These are phyloP conservation scores for Torulaspora franciscae DNA, from an alignment of 805 yeast genomes.

Conservation along the genomic window DNA sequence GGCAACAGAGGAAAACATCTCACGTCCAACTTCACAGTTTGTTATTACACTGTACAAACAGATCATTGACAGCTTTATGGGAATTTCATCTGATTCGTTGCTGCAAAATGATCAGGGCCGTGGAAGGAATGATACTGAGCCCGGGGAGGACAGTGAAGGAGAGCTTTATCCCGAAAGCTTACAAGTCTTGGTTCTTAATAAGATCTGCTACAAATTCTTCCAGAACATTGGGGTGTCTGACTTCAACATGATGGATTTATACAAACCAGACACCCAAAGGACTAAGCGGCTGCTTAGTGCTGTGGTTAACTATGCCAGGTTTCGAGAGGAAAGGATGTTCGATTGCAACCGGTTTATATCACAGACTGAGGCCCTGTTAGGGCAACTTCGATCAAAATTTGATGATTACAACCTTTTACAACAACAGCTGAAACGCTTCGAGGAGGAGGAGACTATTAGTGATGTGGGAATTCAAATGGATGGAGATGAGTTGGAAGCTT, in stretches of 20 bases:
- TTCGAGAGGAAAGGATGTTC: conserved; percentile 67
- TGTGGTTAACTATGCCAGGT: conserved; percentile 78
- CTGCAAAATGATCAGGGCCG: conserved; percentile 13
- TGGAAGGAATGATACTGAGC: conserved; percentile 12
- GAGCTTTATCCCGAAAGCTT: conserved; percentile 38
- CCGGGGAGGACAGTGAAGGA: conserved; percentile 33
- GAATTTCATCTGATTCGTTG: conserved; percentile 40
- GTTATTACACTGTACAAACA: conserved; percentile 54
- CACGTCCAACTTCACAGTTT: conserved; percentile 54
- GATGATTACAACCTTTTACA: conserved; percentile 39
- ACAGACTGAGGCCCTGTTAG: conserved; percentile 47
- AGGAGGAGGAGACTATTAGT: conserved; percentile 34
- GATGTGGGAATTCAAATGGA: conserved; percentile 12
- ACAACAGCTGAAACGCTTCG: conserved; percentile 37
- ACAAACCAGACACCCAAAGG: conserved; percentile 70
- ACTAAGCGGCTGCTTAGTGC: conserved; percentile 68
- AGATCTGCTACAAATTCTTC: conserved; percentile 57
- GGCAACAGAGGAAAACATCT: conserved; percentile 55
- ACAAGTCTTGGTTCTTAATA: conserved; percentile 51
- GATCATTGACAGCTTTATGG: conserved; percentile 56
- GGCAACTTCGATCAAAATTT: conserved; percentile 41
- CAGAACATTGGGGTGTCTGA: conserved; percentile 73
- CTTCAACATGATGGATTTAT: conserved; percentile 66
- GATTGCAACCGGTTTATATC: conserved; percentile 63
- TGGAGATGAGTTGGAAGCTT: conserved; percentile 38